Percentiles rank a stretch among this genome's conserved stretches.
Conservation (phyloP, 768 basidiomycete species). For the Mycena albidolilacea region DNA sequence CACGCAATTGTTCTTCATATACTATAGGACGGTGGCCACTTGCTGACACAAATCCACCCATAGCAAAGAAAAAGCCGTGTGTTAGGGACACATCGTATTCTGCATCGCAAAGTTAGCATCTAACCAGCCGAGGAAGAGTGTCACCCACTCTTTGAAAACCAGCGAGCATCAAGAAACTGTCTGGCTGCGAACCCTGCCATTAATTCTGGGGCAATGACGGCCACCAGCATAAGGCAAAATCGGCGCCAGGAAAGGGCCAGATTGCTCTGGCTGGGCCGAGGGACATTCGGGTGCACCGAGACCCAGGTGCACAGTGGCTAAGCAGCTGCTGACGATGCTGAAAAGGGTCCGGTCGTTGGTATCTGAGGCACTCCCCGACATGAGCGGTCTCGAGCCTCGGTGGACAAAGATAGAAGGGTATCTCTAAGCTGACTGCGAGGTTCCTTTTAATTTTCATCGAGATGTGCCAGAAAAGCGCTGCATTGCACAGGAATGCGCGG, state of each 20-base stretch:
- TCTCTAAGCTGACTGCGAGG: too few relatives aligned
- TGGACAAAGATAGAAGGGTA: too few relatives aligned
- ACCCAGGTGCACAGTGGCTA: slow-evolving; percentile 1
- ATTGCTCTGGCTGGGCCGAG: not conserved
- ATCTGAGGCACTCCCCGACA: too few relatives aligned
- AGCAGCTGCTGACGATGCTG: slow-evolving; percentile 6
- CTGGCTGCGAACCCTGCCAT: not conserved
- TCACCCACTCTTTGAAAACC: slow-evolving; percentile 2
- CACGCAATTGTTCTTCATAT: not conserved
- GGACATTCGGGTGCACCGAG: slow-evolving; percentile 1
- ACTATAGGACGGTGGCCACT: slow-evolving; percentile 22
- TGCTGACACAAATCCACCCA: slow-evolving; percentile 17
- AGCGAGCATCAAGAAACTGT: not conserved
- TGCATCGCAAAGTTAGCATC: not conserved
- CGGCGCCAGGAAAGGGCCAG: not conserved
- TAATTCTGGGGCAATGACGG: not conserved
- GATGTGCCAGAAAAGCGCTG: too few relatives aligned
- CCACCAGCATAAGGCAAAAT: not conserved
- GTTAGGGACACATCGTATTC: not conserved
- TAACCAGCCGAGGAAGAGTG: not conserved
- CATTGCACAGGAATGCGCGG: too few relatives aligned
- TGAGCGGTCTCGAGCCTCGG: too few relatives aligned
- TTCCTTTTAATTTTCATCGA: too few relatives aligned
- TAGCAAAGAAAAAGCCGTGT: slow-evolving; percentile 13
- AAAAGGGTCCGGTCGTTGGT: not conserved